Evolutionary conservation across 2,329 filamentous ascomycete species (phyloP).

Genomic region (Drechslerella coelobrocha): DNA sequence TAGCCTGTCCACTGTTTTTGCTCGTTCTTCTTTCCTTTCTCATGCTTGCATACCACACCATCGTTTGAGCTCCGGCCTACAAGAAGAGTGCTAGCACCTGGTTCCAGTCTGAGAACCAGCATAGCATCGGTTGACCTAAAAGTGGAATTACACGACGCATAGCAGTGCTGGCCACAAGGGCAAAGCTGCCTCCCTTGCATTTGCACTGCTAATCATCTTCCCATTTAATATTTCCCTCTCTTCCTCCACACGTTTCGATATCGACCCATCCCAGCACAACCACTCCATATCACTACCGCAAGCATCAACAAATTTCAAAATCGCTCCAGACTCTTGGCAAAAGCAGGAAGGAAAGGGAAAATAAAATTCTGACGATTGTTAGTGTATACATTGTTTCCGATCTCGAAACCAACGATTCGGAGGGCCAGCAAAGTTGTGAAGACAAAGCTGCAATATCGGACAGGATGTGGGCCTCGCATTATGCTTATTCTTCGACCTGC

Average conservation of each 20-base stretch:
- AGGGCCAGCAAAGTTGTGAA: conserved; percentile 43
- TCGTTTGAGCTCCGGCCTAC: conserved; percentile 44
- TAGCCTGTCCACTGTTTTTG: conserved; percentile 41
- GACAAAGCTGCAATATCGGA: conserved; percentile 37
- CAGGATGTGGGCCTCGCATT: conserved; percentile 46
- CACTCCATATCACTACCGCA: conserved; percentile 24
- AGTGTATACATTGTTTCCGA: conserved; percentile 32
- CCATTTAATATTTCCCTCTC: conserved; percentile 50
- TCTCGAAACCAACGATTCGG: conserved; percentile 13
- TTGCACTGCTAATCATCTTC: conserved; percentile 50
- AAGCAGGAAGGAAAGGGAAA: conserved; percentile 11
- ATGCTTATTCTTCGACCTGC: conserved; percentile 45
- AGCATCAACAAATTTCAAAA: conserved; percentile 7
- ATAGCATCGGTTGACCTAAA: conserved; percentile 50
- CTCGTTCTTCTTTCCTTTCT: conserved; percentile 49
- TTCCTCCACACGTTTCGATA: conserved; percentile 50
- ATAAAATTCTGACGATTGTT: conserved; percentile 31
- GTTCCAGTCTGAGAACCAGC: conserved; percentile 46
- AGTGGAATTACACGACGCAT: conserved; percentile 45
- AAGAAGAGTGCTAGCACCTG: conserved; percentile 46
- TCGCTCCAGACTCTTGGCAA: conserved; percentile 20
- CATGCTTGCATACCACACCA: conserved; percentile 47
- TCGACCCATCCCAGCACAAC: conserved; percentile 18
- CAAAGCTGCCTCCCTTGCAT: conserved; percentile 46
- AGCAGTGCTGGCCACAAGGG: conserved; percentile 46